Evolutionary conservation across 1,139 yeast genomes (phyloP).

Genomic region (Scheffersomyces cryptocercus): DNA sequence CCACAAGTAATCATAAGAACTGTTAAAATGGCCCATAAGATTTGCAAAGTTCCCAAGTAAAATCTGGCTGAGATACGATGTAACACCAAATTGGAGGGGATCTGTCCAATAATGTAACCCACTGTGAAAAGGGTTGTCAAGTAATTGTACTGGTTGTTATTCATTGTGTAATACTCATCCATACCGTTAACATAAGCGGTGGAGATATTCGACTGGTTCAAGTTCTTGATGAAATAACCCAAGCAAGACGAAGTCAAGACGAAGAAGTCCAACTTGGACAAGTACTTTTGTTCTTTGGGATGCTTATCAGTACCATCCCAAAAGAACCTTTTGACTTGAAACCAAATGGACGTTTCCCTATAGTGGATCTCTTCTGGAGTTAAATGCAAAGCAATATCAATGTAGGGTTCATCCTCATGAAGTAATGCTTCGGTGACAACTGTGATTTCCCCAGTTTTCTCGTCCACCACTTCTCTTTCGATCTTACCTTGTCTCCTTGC

Average conservation of each 20-base stretch:
- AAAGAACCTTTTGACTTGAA: constrained; percentile 31
- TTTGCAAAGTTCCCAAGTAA: constrained; percentile 54
- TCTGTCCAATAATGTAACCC: constrained; percentile 60
- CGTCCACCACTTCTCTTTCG: background rate
- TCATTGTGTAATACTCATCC: constrained; percentile 54
- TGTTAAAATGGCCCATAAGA: constrained; percentile 60
- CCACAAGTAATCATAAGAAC: constrained; percentile 49
- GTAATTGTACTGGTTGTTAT: constrained; percentile 54
- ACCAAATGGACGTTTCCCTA: constrained; percentile 25
- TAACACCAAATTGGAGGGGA: constrained; percentile 56
- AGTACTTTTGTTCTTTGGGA: constrained; percentile 22
- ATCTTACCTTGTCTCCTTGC: no score
- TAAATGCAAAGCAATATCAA: constrained; percentile 29
- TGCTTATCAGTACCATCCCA: constrained; percentile 56
- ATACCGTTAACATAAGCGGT: constrained; percentile 66
- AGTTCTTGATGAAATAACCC: constrained; percentile 28
- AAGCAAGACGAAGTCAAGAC: constrained; percentile 21
- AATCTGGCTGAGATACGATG: constrained; percentile 56
- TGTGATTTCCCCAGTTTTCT: background rate
- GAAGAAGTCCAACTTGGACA: constrained; percentile 22
- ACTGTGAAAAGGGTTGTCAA: constrained; percentile 56
- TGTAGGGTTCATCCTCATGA: constrained; percentile 17
- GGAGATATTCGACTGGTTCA: constrained; percentile 48
- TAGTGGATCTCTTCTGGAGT: constrained; percentile 30
- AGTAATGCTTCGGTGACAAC: background rate